Base-by-base conservation (phyloP, 192 early-diverging fungal species). In the Globomyces pollinis-pini region DNA sequence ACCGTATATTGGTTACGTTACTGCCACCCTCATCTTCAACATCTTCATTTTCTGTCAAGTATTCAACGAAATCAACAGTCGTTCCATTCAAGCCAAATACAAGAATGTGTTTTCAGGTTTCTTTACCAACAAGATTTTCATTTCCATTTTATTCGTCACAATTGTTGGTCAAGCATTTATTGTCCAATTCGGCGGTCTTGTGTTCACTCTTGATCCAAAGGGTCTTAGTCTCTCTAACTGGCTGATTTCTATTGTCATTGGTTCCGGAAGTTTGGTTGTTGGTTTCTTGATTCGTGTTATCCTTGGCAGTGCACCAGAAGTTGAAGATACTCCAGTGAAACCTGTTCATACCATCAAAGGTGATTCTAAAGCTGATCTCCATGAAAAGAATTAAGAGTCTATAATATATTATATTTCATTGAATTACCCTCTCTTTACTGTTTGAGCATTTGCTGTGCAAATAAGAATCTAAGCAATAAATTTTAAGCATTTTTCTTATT, bases 31-130 rank as follows among this genome's bases (percentile, higher is more conserved):
- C 49, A 87, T 96, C 20, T 96, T 94, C 68, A 96, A 92, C 66
- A 84, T 89, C 2, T 96, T 96, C 71, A 88, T 93, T 1, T 89
- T 89, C 63, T 78, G 88, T 58, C 92, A 95, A 70, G 76, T 92
- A 30, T 91, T 92, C 61, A 91, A 90, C 77, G 84, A 91, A 74
- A 78, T 95, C 76, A 95, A 92, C 61, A 69, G 55, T 30, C 57
- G 73, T 5, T 56, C 61, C 9, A 60, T 75, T 24, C 57, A 60
- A 47, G 61, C 44, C 44, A 34, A 67, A 44, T 33, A 67, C 32
- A n/a, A n/a, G n/a, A 77, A 77, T 50, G 61, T 71, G n/a, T 77
- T 77, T 55, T 35, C 26, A 18, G 62, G 65, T 13, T 57, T 77
- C 18, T 28, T 45, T 24, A 42, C 50, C 7, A 77, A 77, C 59